A percentile compares a stretch with the other conserved stretches of the same genome.
phyloP scores from a whole-genome alignment of 169 alveolate species.

The Cryptosporidium ubiquitum region DNA sequence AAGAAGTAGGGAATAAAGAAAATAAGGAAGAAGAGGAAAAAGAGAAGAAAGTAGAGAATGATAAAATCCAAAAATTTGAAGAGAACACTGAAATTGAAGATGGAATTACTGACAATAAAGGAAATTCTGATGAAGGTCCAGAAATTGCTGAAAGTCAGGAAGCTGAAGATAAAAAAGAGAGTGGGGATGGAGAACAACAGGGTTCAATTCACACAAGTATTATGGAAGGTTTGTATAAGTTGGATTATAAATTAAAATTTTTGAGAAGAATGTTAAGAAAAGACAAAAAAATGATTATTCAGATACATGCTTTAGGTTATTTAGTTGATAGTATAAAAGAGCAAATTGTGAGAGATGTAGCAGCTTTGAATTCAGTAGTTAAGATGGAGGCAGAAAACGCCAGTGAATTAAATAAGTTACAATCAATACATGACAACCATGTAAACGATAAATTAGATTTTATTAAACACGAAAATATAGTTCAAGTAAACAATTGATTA shows the following conservation, averaged over 20 bases:
- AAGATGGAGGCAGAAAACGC: constrained; percentile 58
- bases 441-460: constrained; percentile 36
- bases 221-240: constrained; percentile 41
- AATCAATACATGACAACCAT: constrained; percentile 37
- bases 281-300: constrained; percentile 54
- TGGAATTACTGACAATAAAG: constrained; percentile 32
- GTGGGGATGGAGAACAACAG: constrained; percentile 20
- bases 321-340: constrained; percentile 49
- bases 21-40: constrained; percentile 45
- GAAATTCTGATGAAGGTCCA: constrained; percentile 20
- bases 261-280: constrained; percentile 27
- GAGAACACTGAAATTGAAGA: constrained; percentile 2
- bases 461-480: constrained; percentile 64
- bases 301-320: constrained; percentile 54
- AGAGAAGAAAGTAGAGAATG: constrained; percentile 28
- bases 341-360: constrained; percentile 61
- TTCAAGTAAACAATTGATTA: constrained; percentile 20
- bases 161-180: not conserved
- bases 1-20: constrained; percentile 55
- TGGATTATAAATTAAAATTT: constrained; percentile 40
- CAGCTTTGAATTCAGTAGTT: constrained; percentile 46
- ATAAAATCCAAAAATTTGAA: constrained; percentile 1
- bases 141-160: constrained; percentile 40
- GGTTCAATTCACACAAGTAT: constrained; percentile 39
- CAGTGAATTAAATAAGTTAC: constrained; percentile 45